Percentiles rank a stretch among this genome's conserved stretches.
phyloP scores from a whole-genome alignment of 108 stramenopile genomes.

The Seminavis robusta region DNA sequence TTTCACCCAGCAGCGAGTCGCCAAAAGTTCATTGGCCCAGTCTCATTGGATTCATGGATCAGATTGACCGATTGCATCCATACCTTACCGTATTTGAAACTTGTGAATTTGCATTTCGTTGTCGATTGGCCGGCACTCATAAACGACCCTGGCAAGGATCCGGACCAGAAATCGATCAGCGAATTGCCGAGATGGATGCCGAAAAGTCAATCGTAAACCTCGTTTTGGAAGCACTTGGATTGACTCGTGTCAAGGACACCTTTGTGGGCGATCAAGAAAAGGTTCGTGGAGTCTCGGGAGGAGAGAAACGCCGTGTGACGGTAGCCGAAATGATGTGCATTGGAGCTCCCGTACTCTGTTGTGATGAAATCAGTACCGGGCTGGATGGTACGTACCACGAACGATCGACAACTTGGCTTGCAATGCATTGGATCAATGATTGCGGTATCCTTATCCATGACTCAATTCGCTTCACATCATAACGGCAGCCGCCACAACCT shows the following conservation, averaged over 20 bases:
- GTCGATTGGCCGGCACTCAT: conserved; percentile 49
- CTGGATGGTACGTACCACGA: conserved; percentile 48
- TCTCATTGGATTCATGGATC: conserved; percentile 40
- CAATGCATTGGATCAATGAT: conserved; percentile 1
- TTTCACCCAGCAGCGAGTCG: conserved; percentile 19
- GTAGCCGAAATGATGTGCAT: conserved; percentile 73
- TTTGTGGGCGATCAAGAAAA: conserved; percentile 68
- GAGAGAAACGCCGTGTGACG: conserved; percentile 87
- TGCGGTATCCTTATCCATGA: not conserved
- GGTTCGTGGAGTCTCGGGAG: conserved; percentile 84
- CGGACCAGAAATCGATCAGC: conserved; percentile 10
- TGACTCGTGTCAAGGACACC: conserved; percentile 61
- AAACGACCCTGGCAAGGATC: not conserved
- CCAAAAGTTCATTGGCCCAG: conserved; percentile 39
- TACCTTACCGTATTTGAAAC: conserved; percentile 81
- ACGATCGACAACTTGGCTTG: not conserved
- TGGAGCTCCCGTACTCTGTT: conserved; percentile 26
- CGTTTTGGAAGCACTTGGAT: conserved; percentile 48
- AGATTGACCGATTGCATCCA: conserved; percentile 74
- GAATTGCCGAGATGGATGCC: conserved; percentile 26
- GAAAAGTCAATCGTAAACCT: conserved; percentile 13
- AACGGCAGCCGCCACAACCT: conserved; percentile 57
- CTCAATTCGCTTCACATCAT: not conserved
- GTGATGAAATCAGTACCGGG: conserved; percentile 76
- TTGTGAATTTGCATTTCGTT: conserved; percentile 67